Percentiles rank a stretch among this genome's conserved stretches.
Conservation (phyloP, 805 yeast genomes). For the Nakazawaea pomicola region DNA sequence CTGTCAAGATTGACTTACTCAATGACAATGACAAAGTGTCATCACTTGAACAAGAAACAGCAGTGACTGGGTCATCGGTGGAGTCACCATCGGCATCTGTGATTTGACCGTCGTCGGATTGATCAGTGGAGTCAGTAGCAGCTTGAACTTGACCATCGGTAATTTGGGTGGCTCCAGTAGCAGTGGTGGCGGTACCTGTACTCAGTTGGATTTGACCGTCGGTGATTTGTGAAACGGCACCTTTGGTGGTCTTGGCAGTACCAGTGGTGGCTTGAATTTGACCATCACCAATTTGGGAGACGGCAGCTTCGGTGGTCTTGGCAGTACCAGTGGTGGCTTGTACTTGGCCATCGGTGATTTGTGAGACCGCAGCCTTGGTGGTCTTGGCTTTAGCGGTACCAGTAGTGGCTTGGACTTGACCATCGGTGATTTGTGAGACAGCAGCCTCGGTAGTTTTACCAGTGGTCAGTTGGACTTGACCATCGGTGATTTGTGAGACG, state of each 20-base stretch:
- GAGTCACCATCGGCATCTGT: constrained; percentile 8
- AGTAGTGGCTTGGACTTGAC: constrained; percentile 48
- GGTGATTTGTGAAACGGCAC: constrained; percentile 36
- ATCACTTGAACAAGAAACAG: constrained; percentile 29
- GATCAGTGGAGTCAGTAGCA: constrained; percentile 23
- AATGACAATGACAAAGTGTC: constrained; percentile 54
- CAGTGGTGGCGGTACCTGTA: constrained; percentile 24
- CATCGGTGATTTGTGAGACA: constrained; percentile 45
- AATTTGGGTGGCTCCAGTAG: constrained; percentile 39
- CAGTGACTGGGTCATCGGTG: constrained; percentile 9
- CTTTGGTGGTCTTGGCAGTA: constrained; percentile 16
- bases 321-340: constrained; percentile 32
- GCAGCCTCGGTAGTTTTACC: constrained; percentile 23
- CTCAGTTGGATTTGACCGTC: constrained; percentile 43
- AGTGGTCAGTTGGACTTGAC: constrained; percentile 29
- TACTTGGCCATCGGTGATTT: constrained; percentile 44
- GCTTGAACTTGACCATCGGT: constrained; percentile 43
- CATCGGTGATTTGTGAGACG: constrained; percentile 29
- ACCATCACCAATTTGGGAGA: constrained; percentile 33
- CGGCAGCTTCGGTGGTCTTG: constrained; percentile 26
- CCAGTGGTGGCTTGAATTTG: constrained; percentile 28
- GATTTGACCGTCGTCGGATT: constrained; percentile 31
- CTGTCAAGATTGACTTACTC: constrained; percentile 45
- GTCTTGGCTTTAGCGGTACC: constrained; percentile 29
- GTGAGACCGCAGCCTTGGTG: constrained; percentile 35